phyloP scores from a whole-genome alignment of 2,329 filamentous ascomycete species.

The Curvularia sp. region DNA sequence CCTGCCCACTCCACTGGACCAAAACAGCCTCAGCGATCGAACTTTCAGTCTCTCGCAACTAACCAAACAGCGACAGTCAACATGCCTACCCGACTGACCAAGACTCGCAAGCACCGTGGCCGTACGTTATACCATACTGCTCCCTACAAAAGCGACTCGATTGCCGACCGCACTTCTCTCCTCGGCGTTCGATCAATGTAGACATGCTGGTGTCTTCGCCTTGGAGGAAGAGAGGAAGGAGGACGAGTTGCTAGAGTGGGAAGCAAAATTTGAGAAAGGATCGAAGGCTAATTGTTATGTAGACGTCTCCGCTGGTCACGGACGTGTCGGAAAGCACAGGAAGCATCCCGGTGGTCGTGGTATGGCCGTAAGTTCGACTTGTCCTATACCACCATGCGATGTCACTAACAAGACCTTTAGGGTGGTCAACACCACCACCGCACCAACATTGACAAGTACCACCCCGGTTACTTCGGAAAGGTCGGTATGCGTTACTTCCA shows the following conservation, averaged over 20 bases:
- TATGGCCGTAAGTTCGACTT: slow-evolving; percentile 57
- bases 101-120: slow-evolving; percentile 71
- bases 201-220: not conserved
- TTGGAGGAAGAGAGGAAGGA: not conserved
- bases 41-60: slow-evolving; percentile 29
- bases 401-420: not conserved
- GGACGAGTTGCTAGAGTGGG: not conserved
- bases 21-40: slow-evolving; percentile 10
- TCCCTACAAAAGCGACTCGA: not conserved
- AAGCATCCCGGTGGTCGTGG: slow-evolving; percentile 79
- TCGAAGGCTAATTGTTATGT: not conserved
- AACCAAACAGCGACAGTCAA: slow-evolving; percentile 39
- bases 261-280: no score
- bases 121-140: slow-evolving; percentile 51
- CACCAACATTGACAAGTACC: slow-evolving; percentile 92
- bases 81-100: slow-evolving; percentile 45
- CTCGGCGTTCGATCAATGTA: not conserved
- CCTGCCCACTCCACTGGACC: slow-evolving; percentile 23
- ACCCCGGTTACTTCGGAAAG: slow-evolving; percentile 99
- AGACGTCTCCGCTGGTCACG: slow-evolving; percentile 65
- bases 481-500: slow-evolving; percentile 67
- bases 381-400: not conserved
- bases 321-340: slow-evolving; percentile 98
- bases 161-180: not conserved
- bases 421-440: slow-evolving; percentile 99